Percentiles rank a stretch among this genome's conserved stretches.
These are phyloP conservation scores for Kickxella alabastrina DNA, from an alignment of 192 early-diverging fungal species.

Conservation along the genomic window DNA sequence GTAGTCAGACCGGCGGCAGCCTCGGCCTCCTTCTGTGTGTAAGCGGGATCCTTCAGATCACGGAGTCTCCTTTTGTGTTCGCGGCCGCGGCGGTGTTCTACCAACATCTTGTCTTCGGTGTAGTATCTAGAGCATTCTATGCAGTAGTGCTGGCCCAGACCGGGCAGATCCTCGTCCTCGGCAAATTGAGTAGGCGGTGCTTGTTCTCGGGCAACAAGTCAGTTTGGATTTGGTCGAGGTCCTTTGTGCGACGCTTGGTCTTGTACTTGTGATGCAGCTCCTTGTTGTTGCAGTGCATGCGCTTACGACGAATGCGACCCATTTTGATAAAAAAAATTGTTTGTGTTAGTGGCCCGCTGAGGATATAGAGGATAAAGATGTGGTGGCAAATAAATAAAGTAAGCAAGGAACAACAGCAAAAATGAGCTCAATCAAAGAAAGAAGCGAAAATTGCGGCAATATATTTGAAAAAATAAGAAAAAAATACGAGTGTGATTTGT, in stretches of 20 bases:
- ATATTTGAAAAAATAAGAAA: conserved; percentile 14
- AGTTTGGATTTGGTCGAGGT: conserved; percentile 93
- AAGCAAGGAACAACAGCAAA: no score
- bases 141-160: conserved; percentile 89
- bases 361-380: neutral
- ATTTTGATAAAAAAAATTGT: conserved; percentile 17
- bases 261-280: conserved; percentile 79
- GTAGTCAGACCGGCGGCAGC: conserved; percentile 61
- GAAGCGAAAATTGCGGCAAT: no score
- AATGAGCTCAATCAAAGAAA: no score
- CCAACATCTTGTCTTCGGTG: conserved; percentile 57
- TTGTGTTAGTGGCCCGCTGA: neutral
- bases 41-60: conserved; percentile 71
- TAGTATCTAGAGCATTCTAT: conserved; percentile 76
- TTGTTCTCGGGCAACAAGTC: conserved; percentile 75
- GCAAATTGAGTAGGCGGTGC: conserved; percentile 58
- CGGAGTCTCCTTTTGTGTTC: conserved; percentile 84
- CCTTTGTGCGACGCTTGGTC: conserved; percentile 82
- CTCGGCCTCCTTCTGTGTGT: conserved; percentile 87
- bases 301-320: conserved; percentile 44
- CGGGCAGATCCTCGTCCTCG: conserved; percentile 82
- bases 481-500: conserved; percentile 4
- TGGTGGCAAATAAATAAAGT: no score
- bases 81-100: conserved; percentile 71
- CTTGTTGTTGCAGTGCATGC: conserved; percentile 53